phyloP scores from a whole-genome alignment of 345 rosid species.

The Euphorbia lathyris region DNA sequence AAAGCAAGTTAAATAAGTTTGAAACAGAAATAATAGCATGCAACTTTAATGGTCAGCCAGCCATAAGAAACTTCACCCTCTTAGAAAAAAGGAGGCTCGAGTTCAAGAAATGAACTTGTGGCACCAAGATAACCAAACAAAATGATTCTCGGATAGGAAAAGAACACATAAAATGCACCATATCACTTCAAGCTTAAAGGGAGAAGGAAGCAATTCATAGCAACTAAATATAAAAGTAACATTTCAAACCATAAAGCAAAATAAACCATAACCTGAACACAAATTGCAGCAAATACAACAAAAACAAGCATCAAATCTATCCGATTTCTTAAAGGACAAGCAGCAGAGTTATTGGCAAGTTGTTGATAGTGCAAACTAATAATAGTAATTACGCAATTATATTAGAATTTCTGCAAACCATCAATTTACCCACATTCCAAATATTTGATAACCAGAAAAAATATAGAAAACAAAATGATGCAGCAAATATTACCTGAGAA shows the following conservation, averaged over 20 bases:
- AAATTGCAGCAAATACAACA: background rate
- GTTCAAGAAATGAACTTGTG: too few species aligned
- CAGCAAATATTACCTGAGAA: slow-evolving; percentile 50
- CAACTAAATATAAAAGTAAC: background rate
- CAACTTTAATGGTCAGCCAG: too few species aligned
- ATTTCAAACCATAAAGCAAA: background rate
- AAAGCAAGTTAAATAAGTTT: background rate
- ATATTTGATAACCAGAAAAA: background rate
- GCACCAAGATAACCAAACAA: too few species aligned
- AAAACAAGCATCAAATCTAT: background rate
- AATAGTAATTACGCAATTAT: background rate
- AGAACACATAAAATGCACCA: background rate
- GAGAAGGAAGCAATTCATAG: background rate
- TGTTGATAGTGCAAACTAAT: background rate
- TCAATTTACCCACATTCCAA: background rate
- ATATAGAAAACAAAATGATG: slow-evolving; percentile 10
- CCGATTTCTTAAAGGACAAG: background rate
- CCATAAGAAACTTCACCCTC: too few species aligned
- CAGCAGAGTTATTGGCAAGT: background rate
- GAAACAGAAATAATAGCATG: too few species aligned
- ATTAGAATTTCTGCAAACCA: background rate
- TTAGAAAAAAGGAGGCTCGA: too few species aligned
- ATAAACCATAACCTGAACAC: background rate
- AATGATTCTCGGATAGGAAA: too few species aligned
- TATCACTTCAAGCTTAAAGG: background rate